Conservation (phyloP, 306 rosid genomes). For the Quercus parvula region DNA sequence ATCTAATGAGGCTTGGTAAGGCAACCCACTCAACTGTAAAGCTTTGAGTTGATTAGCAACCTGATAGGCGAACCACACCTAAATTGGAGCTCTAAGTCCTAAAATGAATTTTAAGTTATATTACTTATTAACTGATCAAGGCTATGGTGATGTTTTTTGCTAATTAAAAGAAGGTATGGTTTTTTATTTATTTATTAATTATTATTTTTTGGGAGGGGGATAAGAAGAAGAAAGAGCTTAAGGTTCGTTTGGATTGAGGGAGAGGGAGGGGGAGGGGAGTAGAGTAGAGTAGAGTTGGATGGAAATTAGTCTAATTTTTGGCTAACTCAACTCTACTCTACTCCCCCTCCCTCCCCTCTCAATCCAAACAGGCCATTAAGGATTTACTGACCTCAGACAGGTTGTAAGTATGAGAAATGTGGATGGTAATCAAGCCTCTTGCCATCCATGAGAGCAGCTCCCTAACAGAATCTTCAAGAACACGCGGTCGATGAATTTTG, state of each 20-base stretch:
- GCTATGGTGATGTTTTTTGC: background rate
- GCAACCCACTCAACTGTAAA: background rate
- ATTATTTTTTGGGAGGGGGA: background rate
- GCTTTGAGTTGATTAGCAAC: background rate
- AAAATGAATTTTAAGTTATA: background rate
- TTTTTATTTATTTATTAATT: background rate
- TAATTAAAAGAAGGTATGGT: slow-evolving; percentile 10
- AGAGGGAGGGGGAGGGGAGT: background rate
- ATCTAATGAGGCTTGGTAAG: background rate
- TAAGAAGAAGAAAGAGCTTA: no score
- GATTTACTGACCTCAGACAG: slow-evolving; percentile 64
- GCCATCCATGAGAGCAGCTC: slow-evolving; percentile 79
- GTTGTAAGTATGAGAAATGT: slow-evolving; percentile 73
- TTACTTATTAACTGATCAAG: background rate
- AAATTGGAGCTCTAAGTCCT: background rate
- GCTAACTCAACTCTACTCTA: no score
- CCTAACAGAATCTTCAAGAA: slow-evolving; percentile 75
- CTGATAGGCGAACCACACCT: background rate
- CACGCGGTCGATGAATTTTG: slow-evolving; percentile 58
- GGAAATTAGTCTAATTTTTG: no score
- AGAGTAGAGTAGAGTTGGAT: no score
- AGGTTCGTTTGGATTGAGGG: background rate
- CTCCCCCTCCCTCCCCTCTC: no score
- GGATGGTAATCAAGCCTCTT: slow-evolving; percentile 68
- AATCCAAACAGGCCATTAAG: background rate